Evolutionary conservation across 768 basidiomycete species (phyloP).

Genomic region (Nevesoporus exiguus): DNA sequence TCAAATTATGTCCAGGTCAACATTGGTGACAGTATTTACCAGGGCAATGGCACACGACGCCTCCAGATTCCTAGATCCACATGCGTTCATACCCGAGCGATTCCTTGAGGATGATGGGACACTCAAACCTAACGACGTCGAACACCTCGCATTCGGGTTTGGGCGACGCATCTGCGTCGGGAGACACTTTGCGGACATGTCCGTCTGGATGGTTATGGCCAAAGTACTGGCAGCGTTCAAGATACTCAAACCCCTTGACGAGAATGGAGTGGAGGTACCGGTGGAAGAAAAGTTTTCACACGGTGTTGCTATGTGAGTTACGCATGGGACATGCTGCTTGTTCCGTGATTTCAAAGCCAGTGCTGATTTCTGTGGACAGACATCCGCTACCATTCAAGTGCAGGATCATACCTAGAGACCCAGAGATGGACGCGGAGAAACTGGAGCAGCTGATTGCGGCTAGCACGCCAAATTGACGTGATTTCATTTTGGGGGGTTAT

Average conservation of each 20-base stretch:
- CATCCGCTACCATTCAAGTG: neutral
- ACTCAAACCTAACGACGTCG: conserved; percentile 3
- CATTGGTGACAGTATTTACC: neutral
- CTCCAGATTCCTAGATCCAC: neutral
- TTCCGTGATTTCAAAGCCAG: no score
- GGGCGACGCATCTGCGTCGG: conserved; percentile 21
- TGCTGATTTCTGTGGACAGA: neutral
- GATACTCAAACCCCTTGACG: neutral
- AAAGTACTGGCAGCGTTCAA: conserved; percentile 1
- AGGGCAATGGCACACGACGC: conserved; percentile 1
- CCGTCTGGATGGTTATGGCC: neutral
- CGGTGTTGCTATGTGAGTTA: neutral
- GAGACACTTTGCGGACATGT: conserved; percentile 9
- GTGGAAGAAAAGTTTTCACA: conserved; percentile 4
- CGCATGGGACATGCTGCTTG: neutral
- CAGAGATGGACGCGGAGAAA: neutral
- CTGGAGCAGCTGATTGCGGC: neutral
- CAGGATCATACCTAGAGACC: neutral
- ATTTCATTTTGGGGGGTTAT: neutral
- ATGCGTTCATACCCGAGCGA: neutral
- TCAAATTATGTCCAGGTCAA: no score
- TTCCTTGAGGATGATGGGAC: neutral
- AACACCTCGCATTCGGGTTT: conserved; percentile 15
- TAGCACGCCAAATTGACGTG: neutral
- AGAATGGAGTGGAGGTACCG: neutral